phyloP scores from a whole-genome alignment of 1,284 basidiomycete species.

The Lignosus rhinocerotis region DNA sequence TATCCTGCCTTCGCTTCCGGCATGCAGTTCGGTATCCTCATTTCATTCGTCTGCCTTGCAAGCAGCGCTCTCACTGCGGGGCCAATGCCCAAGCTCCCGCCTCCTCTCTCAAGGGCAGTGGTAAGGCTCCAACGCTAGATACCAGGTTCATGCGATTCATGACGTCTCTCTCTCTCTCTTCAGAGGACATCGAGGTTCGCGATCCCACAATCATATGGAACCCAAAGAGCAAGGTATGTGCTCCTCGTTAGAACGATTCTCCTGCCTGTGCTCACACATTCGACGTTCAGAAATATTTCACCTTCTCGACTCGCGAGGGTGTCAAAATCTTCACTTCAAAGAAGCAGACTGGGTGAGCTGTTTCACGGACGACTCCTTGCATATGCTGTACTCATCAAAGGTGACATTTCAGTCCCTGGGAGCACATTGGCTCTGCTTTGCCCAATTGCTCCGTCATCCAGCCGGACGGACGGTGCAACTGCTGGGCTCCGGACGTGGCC shows the following conservation, averaged over 20 bases:
- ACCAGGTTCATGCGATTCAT: background rate
- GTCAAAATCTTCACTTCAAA: slow-evolving; percentile 7
- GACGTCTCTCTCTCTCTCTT: background rate
- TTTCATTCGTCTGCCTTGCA: background rate
- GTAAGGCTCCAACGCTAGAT: background rate
- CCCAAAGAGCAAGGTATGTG: background rate
- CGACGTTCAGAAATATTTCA: slow-evolving; percentile 6
- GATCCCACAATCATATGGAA: slow-evolving; percentile 11
- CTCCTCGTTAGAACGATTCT: no score
- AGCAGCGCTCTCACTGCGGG: background rate
- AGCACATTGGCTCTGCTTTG: slow-evolving; percentile 13
- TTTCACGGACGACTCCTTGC: background rate
- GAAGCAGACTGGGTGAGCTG: background rate
- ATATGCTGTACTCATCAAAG: background rate
- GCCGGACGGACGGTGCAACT: slow-evolving; percentile 4
- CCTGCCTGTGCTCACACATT: no score
- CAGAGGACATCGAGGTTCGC: slow-evolving; percentile 3
- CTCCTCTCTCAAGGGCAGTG: background rate
- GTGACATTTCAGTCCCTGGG: slow-evolving; percentile 13
- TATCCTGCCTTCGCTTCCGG: background rate
- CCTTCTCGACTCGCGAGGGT: slow-evolving; percentile 4
- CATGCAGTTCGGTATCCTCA: slow-evolving; percentile 1
- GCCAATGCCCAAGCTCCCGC: background rate
- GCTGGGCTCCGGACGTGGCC: slow-evolving; percentile 21
- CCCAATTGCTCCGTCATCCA: slow-evolving; percentile 14